phyloP scores from a whole-genome alignment of 2,329 filamentous ascomycete genomes.

The Ophiostoma ulmi region DNA sequence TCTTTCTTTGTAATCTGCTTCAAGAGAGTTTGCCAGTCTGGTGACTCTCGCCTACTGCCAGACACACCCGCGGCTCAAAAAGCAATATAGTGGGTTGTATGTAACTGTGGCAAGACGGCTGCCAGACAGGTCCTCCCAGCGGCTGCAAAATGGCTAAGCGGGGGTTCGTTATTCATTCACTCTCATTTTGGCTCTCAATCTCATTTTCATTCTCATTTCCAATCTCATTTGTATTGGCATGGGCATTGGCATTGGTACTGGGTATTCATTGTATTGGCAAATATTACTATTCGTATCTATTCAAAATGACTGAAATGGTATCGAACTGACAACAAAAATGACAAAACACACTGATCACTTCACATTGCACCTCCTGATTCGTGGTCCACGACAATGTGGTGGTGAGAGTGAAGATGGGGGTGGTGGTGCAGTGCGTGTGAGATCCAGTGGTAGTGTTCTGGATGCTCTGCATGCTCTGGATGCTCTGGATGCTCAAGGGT shows the following conservation, averaged over 20 bases:
- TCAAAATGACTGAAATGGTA: background rate
- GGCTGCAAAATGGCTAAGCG: background rate
- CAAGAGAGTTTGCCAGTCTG: too few relatives aligned
- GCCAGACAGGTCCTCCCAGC: too few relatives aligned
- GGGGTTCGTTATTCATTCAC: background rate
- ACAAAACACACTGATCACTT: background rate
- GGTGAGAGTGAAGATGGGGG: background rate
- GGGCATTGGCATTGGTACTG: too few relatives aligned
- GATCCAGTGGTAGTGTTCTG: background rate
- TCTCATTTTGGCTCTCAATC: background rate
- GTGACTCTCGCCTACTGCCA: too few relatives aligned
- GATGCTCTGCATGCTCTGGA: too few relatives aligned
- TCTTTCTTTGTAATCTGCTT: too few relatives aligned
- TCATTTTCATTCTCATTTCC: too few relatives aligned
- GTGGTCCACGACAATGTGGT: background rate
- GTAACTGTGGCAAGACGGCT: background rate
- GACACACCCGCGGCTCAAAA: background rate
- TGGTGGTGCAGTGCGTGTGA: background rate
- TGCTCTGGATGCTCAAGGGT: too few relatives aligned
- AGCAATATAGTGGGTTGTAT: background rate
- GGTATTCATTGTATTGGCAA: too few relatives aligned
- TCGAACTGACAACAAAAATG: too few relatives aligned
- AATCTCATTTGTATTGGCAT: too few relatives aligned
- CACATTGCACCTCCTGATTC: background rate
- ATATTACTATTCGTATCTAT: too few relatives aligned